Conservation (phyloP, 208 protist species). For the Leishmania mexicana region DNA sequence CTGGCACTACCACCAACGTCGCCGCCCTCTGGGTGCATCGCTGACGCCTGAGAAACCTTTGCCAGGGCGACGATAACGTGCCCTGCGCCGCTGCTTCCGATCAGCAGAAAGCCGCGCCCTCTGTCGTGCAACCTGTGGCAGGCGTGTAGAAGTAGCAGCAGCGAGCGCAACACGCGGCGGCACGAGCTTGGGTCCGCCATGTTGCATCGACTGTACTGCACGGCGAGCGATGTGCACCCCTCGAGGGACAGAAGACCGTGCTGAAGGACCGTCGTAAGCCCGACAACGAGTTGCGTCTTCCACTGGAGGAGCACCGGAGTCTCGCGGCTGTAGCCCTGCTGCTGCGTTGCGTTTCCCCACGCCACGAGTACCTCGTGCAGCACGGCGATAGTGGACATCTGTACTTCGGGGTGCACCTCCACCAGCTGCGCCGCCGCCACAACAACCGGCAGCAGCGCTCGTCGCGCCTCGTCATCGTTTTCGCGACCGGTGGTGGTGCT, state of each 20-base stretch:
- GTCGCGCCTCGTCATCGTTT: constrained; percentile 18
- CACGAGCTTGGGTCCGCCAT: constrained; percentile 58
- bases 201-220: constrained; percentile 50
- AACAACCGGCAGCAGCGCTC: constrained; percentile 41
- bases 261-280: constrained; percentile 54
- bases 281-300: constrained; percentile 61
- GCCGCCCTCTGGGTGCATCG: background rate
- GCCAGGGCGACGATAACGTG: constrained; percentile 48
- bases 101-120: constrained; percentile 24
- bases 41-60: constrained; percentile 23
- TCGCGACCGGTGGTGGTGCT: background rate
- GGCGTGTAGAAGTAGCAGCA: constrained; percentile 54
- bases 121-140: constrained; percentile 55
- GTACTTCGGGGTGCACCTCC: constrained; percentile 62
- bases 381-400: constrained; percentile 45
- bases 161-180: constrained; percentile 48
- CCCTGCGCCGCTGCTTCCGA: constrained; percentile 33
- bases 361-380: constrained; percentile 35
- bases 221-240: constrained; percentile 48
- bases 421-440: constrained; percentile 56
- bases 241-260: constrained; percentile 50
- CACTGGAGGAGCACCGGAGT: constrained; percentile 48
- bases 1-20: background rate
- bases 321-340: constrained; percentile 3
- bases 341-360: constrained; percentile 27